A percentile compares a stretch with the other conserved stretches of the same genome.
phyloP scores from a whole-genome alignment of 1,284 basidiomycete species.

The Naganishia cerealis region DNA sequence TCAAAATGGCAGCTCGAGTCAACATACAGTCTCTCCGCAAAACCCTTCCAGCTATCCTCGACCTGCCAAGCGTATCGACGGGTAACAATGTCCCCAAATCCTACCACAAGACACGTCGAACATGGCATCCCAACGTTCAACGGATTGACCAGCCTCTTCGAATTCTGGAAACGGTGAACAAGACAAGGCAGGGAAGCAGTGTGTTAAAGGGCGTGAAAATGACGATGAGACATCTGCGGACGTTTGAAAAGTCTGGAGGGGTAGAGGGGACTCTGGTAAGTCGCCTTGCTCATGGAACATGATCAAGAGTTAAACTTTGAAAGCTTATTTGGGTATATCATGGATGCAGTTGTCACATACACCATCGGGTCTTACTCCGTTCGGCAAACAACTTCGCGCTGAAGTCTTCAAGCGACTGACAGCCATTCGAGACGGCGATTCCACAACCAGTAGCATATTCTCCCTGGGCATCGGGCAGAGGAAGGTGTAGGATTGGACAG shows the following conservation, averaged over 20 bases:
- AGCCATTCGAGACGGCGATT: conserved; percentile 27
- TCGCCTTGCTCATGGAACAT: conserved; percentile 6
- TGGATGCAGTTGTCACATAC: conserved; percentile 45
- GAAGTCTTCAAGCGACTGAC: conserved; percentile 48
- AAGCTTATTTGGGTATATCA: not conserved
- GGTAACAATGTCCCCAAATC: conserved; percentile 92
- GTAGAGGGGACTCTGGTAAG: conserved; percentile 52
- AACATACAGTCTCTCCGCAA: conserved; percentile 37
- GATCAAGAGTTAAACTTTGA: not conserved
- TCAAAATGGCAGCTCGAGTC: conserved; percentile 23
- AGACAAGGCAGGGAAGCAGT: conserved; percentile 18
- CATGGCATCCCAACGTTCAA: conserved; percentile 85
- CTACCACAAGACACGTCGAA: conserved; percentile 82
- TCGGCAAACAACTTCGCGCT: conserved; percentile 46
- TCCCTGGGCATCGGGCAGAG: conserved; percentile 16
- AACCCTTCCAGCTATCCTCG: conserved; percentile 47
- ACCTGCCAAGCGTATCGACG: conserved; percentile 42
- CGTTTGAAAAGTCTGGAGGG: conserved; percentile 51
- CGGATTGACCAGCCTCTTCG: conserved; percentile 43
- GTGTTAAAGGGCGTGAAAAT: conserved; percentile 46
- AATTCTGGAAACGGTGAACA: conserved; percentile 37
- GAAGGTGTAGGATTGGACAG: not conserved
- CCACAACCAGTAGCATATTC: conserved; percentile 2
- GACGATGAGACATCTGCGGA: conserved; percentile 44
- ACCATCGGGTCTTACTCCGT: conserved; percentile 46